These are phyloP conservation scores for Argentina anserina DNA, from an alignment of 306 rosid genomes.

Conservation along the genomic window DNA sequence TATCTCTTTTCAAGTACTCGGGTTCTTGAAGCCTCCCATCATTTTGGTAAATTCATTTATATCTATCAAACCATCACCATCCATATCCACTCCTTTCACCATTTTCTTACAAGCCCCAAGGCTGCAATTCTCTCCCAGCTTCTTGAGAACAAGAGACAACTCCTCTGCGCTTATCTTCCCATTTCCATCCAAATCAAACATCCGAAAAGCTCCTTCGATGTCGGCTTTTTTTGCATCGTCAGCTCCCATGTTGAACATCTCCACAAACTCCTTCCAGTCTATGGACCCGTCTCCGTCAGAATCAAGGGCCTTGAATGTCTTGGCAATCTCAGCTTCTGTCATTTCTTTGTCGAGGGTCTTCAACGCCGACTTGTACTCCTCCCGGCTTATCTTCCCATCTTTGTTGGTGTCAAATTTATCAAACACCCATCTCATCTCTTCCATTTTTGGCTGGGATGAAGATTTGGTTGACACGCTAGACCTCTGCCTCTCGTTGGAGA, in stretches of 20 bases:
- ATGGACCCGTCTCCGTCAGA: slow-evolving; percentile 68
- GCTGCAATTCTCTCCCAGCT: slow-evolving; percentile 58
- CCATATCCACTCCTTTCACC: slow-evolving; percentile 61
- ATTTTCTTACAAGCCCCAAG: slow-evolving; percentile 52
- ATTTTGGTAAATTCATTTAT: slow-evolving; percentile 59
- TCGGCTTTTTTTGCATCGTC: slow-evolving; percentile 39
- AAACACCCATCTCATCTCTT: slow-evolving; percentile 67
- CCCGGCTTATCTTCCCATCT: slow-evolving; percentile 60
- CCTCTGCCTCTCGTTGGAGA: slow-evolving; percentile 28
- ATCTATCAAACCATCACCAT: slow-evolving; percentile 76
- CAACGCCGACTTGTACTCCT: slow-evolving; percentile 63
- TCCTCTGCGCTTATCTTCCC: slow-evolving; percentile 84
- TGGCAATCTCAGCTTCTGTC: slow-evolving; percentile 43
- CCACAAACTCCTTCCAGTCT: slow-evolving; percentile 61
- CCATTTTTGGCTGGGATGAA: slow-evolving; percentile 37
- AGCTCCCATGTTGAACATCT: slow-evolving; percentile 42
- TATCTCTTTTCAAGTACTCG: slow-evolving; percentile 12
- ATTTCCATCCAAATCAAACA: slow-evolving; percentile 72
- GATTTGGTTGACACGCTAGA: slow-evolving; percentile 8
- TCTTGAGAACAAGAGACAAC: slow-evolving; percentile 46
- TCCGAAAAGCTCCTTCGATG: slow-evolving; percentile 54
- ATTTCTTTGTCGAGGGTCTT: slow-evolving; percentile 40
- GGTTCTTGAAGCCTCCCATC: slow-evolving; percentile 55
- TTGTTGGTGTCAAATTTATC: slow-evolving; percentile 65
- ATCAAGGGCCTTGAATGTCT: slow-evolving; percentile 51